Evolutionary conservation across 768 basidiomycete genomes (phyloP), one percentile per base, ranked within the genome.

Genomic region (Hygrocybe punicea): DNA sequence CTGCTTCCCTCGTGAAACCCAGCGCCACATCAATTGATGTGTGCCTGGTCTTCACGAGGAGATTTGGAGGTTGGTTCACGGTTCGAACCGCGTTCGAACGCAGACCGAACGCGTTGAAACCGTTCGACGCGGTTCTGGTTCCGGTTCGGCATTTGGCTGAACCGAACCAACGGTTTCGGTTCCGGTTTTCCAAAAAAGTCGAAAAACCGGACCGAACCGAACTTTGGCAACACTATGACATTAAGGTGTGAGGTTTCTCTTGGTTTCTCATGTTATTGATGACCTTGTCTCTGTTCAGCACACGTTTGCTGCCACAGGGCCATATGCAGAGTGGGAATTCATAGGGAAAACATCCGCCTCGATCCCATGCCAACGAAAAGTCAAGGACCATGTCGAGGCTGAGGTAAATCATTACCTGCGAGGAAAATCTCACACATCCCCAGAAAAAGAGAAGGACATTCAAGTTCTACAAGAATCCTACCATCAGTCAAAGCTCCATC

Each of bases 271-370:
- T 23, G 23, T 21, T 19, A 19, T 19, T 23, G 21, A 23, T 47
- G n/a, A n/a, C n/a, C 7, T 23, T 47, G 45, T 47, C 6, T 42
- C 19, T 21, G 7, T 10, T 58, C n/a, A 52, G 51, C 36, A 36
- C 36, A 52, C 51, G 9, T 52, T 52, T 21, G 19, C 36, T 33
- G 36, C 62, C 58, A 47, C 57, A 39, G 60, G 67, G 1, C 65
- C 67, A 6, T 59, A 62, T 55, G 52, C 60, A 13, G 56, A 61
- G 23, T 68, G 63, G 65, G 59, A 63, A 21, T 50, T 62, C 17
- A 21, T 68, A 2, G 64, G 64, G 37, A 55, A 58, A 14, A 13
- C 60, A 0, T 59, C 60, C n/a, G 62, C 64, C 5, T 61, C 61
- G 0, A 62, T 68, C 11, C 65, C 58, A 47, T 59, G 52, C 1